Evolutionary conservation across 1,284 basidiomycete genomes (phyloP).

Genomic region (Sporisorium exsertum): DNA sequence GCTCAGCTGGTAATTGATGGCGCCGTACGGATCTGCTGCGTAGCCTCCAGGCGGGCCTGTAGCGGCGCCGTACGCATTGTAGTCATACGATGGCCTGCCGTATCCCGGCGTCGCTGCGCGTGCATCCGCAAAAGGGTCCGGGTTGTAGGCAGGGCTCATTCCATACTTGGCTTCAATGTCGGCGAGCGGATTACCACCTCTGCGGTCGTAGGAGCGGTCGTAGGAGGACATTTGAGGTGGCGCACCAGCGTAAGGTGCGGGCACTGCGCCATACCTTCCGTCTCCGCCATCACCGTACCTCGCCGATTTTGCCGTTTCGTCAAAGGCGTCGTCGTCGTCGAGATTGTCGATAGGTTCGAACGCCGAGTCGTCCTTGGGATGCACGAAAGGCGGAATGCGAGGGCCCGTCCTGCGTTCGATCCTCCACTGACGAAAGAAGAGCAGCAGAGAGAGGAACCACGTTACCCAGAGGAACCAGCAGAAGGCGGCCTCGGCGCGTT

Average conservation of each 20-base stretch:
- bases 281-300: constrained; percentile 51
- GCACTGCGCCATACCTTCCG: constrained; percentile 24
- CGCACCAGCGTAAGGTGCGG: background rate
- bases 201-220: constrained; percentile 42
- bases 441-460: constrained; percentile 51
- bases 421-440: constrained; percentile 61
- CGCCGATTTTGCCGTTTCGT: constrained; percentile 27
- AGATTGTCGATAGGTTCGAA: constrained; percentile 60
- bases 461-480: constrained; percentile 59
- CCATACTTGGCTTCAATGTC: constrained; percentile 59
- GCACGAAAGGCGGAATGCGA: constrained; percentile 62
- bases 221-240: constrained; percentile 30
- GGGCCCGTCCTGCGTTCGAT: constrained; percentile 63
- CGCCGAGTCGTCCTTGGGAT: constrained; percentile 58
- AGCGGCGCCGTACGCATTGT: constrained; percentile 33
- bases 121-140: constrained; percentile 41
- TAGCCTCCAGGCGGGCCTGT: constrained; percentile 22
- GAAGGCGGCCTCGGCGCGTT: constrained; percentile 62
- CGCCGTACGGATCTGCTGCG: constrained; percentile 45
- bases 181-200: constrained; percentile 46
- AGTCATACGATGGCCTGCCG: constrained; percentile 48
- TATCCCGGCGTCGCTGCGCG: constrained; percentile 25
- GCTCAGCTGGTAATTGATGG: constrained; percentile 47
- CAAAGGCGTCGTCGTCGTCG: constrained; percentile 47
- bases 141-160: constrained; percentile 25